Percentiles rank a stretch among this genome's conserved stretches.
Evolutionary conservation across 1,139 yeast genomes (phyloP).

Genomic region (Kluyveromyces sp.): DNA sequence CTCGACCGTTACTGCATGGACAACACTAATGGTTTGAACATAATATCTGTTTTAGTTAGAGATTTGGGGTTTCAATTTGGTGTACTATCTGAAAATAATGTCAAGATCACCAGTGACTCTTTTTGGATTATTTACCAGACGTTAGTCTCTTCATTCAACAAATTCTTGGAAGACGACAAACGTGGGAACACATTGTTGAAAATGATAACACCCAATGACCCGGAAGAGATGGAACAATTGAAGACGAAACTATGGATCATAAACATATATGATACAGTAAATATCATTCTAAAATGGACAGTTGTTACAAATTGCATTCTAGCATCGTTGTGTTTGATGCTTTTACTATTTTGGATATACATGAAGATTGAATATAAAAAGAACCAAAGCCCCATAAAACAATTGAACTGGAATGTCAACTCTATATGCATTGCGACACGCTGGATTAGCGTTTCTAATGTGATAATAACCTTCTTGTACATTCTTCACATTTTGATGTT

Average conservation of each 20-base stretch:
- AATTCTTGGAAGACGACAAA: slow-evolving; percentile 6
- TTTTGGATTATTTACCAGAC: slow-evolving; percentile 10
- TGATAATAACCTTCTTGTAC: neutral
- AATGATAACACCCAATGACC: slow-evolving; percentile 3
- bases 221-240: slow-evolving; percentile 1
- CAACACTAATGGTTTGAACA: slow-evolving; percentile 23
- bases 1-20: slow-evolving; percentile 16
- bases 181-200: slow-evolving; percentile 2
- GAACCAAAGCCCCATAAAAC: neutral
- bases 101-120: slow-evolving; percentile 21
- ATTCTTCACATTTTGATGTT: slow-evolving; percentile 1
- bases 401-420: neutral
- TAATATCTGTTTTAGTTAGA: slow-evolving; percentile 20
- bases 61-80: slow-evolving; percentile 28
- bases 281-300: slow-evolving; percentile 1
- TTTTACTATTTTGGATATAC: slow-evolving; percentile 3
- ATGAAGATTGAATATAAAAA: slow-evolving; percentile 1
- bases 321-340: slow-evolving; percentile 3
- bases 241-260: slow-evolving; percentile 2
- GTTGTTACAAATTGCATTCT: slow-evolving; percentile 4
- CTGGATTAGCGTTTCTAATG: slow-evolving; percentile 1
- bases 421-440: neutral
- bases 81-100: slow-evolving; percentile 17
- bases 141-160: slow-evolving; percentile 8
- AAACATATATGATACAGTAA: neutral